Base-by-base conservation (phyloP, 495 filamentous ascomycete genomes). In the Glonium stellatum region DNA sequence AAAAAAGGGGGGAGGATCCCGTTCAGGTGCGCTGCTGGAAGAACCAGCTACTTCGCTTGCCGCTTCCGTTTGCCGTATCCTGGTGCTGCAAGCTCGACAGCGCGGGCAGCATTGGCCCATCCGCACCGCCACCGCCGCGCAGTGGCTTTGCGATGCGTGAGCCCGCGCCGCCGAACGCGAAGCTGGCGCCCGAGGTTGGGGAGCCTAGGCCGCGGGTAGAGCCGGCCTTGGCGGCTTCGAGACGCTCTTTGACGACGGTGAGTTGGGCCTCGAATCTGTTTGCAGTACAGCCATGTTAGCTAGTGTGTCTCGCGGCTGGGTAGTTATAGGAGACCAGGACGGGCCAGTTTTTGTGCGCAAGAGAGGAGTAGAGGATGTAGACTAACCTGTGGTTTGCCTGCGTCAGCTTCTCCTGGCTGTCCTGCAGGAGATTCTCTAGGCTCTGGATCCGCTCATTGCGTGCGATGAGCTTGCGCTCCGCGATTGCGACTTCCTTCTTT, bases 401-500 rank as follows among this genome's bases (percentile, higher is more conserved):
- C 10, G 90, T 95, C 58, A 98, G 77, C 76, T 97, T 98, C 75
- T 97, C 93, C 76, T 97, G 93, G 67, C 88, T 93, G 70, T 98
- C 93, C 74, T 95, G 92, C 63, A 98, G 84, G 73, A 98, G 78
- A 67, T 77, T 83, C 77, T 98, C 93, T 41, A 98, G 76, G 70
- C 87, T 91, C 68, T 91, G 85, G 68, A 98, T 98, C 54, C 93
- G 88, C 78, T 98, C 93, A 71, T 97, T 97, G 58, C 93, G 79
- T 13, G 93, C 93, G 70, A 95, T 92, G 49, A 98, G 82, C 73
- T 98, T 98, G 61, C 95, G 83, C 77, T 97, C 93, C 3, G 93
- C 95, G 69, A 98, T 97, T 35, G 93, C 93, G 52, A 98, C 93
- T 74, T 98, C 93, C 77, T 98, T 98, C 82, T 98, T 98, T 62